Evolutionary conservation across 352 stramenopile species (phyloP), one percentile per base, ranked within the genome.

Genomic region (Stramenopiles sp.): DNA sequence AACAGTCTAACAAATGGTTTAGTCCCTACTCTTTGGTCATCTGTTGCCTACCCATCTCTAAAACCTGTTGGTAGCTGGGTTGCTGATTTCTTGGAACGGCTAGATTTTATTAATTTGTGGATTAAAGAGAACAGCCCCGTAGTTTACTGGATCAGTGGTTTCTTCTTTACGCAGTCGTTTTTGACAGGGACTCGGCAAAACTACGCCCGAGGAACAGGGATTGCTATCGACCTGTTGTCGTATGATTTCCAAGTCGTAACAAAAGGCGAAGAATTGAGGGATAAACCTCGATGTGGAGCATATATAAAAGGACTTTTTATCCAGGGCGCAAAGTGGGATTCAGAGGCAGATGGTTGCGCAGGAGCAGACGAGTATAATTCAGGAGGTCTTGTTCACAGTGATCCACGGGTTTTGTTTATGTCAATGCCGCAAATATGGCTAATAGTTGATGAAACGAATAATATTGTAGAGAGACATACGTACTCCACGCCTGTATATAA

Each of bases 91-190:
- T 89, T 96, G 43, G 84, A 83, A n/a, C 87, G 93, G 32, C 90
- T 97, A 77, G 83, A 85, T 13, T 90, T 95, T 74, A 91, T 92
- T 20, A 83, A 86, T 29, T 80, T 86, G 0, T 97, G 93, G 93
- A 83, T 96, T 0, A 83, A 86, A 7, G 82, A 91, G 0, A 91
- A 90, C 0, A 89, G 90, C 20, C 90, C 92, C 0, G 63, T 87
- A 1, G 84, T 88, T 6, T 96, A 90, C 81, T 97, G 93, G 93
- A 73, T 97, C n/a, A 89, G 88, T 7, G 90, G 90, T 0, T 97
- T 97, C 83, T 97, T 97, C 85, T 97, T 97, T 82, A 92, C 92
- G 0, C 93, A 97, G 80, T 91, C 90, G 30, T 97, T 97, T 82
- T 94, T 97, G 87, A 97, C 91, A 0, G 92, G 88, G 6, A 91